Evolutionary conservation across 2,329 filamentous ascomycete genomes (phyloP).

Genomic region (Conoideocrella luteorostrata): DNA sequence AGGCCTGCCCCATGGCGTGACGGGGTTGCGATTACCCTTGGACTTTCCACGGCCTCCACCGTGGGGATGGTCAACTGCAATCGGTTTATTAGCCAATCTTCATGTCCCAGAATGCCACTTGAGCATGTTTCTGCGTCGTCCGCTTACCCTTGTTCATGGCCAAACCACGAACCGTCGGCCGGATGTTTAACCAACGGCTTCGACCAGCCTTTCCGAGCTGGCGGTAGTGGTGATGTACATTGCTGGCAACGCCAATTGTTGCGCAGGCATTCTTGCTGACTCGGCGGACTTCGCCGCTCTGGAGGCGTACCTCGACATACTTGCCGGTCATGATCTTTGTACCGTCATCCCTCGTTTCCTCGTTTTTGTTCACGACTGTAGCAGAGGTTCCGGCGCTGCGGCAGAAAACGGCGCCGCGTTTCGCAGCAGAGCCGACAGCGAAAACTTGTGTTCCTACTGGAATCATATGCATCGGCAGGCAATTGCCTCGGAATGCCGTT

Average conservation of each 20-base stretch:
- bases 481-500: constrained; percentile 92
- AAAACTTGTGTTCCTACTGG: constrained; percentile 90
- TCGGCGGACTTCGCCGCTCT: constrained; percentile 86
- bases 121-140: not conserved
- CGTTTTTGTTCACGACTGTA: constrained; percentile 82
- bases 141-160: constrained; percentile 90
- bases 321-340: constrained; percentile 60
- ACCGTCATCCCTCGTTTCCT: constrained; percentile 57
- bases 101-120: not conserved
- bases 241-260: constrained; percentile 91
- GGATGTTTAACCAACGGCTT: constrained; percentile 86
- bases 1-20: constrained; percentile 92
- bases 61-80: constrained; percentile 82
- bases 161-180: constrained; percentile 91
- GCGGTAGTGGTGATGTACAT: constrained; percentile 81
- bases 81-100: constrained; percentile 6
- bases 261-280: constrained; percentile 91
- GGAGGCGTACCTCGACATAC: constrained; percentile 77
- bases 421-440: constrained; percentile 73
- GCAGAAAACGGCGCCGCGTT: constrained; percentile 80
- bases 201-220: constrained; percentile 94
- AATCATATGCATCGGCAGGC: constrained; percentile 90
- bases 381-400: constrained; percentile 91
- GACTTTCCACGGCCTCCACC: constrained; percentile 99
- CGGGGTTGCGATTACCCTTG: constrained; percentile 93